Conservation (phyloP, 805 yeast genomes). For the Candida tammaniensis region DNA sequence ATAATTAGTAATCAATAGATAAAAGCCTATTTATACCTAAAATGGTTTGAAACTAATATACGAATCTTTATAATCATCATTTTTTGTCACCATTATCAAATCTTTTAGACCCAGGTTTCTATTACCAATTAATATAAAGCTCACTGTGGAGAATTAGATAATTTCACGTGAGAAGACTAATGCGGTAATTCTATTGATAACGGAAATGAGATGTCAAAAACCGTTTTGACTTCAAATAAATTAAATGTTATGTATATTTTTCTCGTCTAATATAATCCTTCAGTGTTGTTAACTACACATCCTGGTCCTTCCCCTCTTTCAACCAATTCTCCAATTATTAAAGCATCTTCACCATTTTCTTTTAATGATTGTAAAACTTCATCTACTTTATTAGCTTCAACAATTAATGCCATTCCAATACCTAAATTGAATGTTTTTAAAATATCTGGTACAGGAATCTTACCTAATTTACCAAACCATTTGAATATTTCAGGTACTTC, state of each 20-base stretch:
- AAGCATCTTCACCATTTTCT: conserved; percentile 72
- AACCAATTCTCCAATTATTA: conserved; percentile 40
- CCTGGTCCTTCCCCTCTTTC: conserved; percentile 48
- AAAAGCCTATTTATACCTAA: too few relatives aligned
- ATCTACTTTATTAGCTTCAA: conserved; percentile 62
- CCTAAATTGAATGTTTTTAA: conserved; percentile 94
- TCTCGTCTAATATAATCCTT: conserved; percentile 24
- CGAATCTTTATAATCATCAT: too few relatives aligned
- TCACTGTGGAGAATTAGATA: too few relatives aligned
- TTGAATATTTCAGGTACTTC: conserved; percentile 83
- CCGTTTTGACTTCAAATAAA: too few relatives aligned
- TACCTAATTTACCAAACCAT: conserved; percentile 92
- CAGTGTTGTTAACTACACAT: conserved; percentile 53
- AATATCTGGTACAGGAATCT: conserved; percentile 81
- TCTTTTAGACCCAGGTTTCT: too few relatives aligned
- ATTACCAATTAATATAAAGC: too few relatives aligned
- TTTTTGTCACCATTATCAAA: too few relatives aligned
- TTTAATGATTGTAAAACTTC: conserved; percentile 51
- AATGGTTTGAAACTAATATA: too few relatives aligned
- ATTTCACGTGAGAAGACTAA: too few relatives aligned
- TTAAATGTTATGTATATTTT: background rate
- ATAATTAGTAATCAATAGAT: too few relatives aligned
- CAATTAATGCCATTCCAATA: conserved; percentile 93
- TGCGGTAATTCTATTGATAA: too few relatives aligned
- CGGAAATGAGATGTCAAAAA: too few relatives aligned